Evolutionary conservation across 441 rosid species (phyloP), one percentile per base, ranked within the genome.

Genomic region (Bruguiera hainesii): DNA sequence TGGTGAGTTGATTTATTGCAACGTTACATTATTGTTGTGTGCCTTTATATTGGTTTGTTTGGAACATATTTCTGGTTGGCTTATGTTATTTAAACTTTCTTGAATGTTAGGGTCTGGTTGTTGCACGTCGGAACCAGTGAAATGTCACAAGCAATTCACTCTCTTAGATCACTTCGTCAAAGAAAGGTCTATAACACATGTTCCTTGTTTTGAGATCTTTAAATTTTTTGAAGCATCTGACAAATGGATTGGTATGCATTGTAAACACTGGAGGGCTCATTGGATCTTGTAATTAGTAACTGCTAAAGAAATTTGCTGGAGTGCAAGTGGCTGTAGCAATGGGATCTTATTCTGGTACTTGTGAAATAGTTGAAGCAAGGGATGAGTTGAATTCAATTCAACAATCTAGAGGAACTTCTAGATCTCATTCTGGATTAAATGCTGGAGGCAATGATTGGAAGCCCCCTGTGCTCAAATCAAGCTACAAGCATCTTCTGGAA

Each of bases 321-420:
- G 25, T 57, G 56, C 28, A 28, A 73, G 70, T 25, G 57, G 60
- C 64, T 35, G 48, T 50, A 35, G 67, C 21, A 60, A 91, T 94
- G 98, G 96, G 90, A 82, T 89, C 96, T 11, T 87, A 82, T 76
- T 79, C 89, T 7, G 87, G 89, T 55, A 84, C 84, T 64, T 81
- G 93, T 74, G 98, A 93, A 83, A 91, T 93, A 63, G 87, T 86
- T 30, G 96, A 93, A 83, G 95, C 83, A 46, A 78, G 76, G 56
- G 91, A 89, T 58, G 96, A 90, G 61, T 73, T 73, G 20, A 74
- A 65, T 60, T 73, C 82, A 28, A 33, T 68, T 23, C 75, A 66
- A 53, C 81, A 73, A 75, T 79, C 88, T 0, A 70, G 80, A 66
- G 81, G 83, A 72, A 73, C 61, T 73, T 76, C 69, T 62, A 77